Evolutionary conservation across 1,284 basidiomycete species (phyloP).

Genomic region (Rhodotorula sp.): DNA sequence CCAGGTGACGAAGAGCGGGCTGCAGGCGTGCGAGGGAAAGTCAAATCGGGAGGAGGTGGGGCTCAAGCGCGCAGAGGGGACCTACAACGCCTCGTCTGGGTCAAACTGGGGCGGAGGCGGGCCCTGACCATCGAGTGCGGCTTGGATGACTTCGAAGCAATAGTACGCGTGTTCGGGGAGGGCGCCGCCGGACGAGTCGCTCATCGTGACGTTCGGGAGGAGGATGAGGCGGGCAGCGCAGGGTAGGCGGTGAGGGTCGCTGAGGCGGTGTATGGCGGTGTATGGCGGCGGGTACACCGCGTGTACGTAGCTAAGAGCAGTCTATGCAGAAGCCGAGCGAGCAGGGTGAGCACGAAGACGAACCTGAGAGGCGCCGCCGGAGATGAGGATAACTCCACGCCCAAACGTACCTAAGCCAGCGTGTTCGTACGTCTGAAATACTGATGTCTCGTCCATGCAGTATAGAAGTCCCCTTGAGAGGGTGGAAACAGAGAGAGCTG

Average conservation of each 20-base stretch:
- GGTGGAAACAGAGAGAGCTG: too few relatives aligned
- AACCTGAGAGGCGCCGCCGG: too few relatives aligned
- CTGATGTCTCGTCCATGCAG: too few relatives aligned
- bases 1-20: slow-evolving; percentile 97
- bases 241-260: neutral
- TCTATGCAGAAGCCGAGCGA: too few relatives aligned
- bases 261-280: neutral
- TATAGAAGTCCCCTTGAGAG: too few relatives aligned
- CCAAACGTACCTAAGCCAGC: too few relatives aligned
- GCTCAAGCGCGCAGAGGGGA: neutral
- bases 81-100: slow-evolving; percentile 41
- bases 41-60: slow-evolving; percentile 1
- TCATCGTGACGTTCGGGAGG: neutral
- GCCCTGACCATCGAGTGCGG: slow-evolving; percentile 46
- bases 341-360: too few relatives aligned
- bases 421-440: too few relatives aligned
- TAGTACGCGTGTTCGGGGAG: slow-evolving; percentile 54
- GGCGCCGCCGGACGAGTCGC: slow-evolving; percentile 10
- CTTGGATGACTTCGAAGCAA: slow-evolving; percentile 57
- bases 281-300: too few relatives aligned
- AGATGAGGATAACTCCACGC: too few relatives aligned
- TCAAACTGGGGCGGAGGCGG: slow-evolving; percentile 45
- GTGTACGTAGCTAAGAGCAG: too few relatives aligned
- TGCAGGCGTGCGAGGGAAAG: slow-evolving; percentile 48
- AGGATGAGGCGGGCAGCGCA: neutral